Evolutionary conservation across 2,329 filamentous ascomycete genomes (phyloP), one percentile per base, ranked within the genome.

Genomic region (Bipolaris oryzae): DNA sequence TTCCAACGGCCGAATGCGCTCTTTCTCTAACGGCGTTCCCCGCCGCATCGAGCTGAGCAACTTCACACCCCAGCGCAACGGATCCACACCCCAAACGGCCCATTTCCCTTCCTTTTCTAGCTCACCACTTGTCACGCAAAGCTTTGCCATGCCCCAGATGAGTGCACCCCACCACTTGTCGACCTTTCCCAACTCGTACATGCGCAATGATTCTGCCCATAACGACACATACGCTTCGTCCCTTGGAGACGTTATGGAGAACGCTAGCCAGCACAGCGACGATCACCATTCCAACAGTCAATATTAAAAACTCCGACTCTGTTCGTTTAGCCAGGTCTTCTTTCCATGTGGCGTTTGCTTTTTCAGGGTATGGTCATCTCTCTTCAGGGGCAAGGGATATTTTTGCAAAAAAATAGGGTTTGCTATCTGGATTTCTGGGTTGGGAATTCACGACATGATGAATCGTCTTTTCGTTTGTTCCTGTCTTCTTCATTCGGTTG

Each of bases 31-130:
- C 50, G 71, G 65, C 33, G 70, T 76, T 28, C 76, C 76, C 10
- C 64, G 76, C 18, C 72, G 76, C 39, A 78, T 78, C 43, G 76
- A 78, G 57, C 57, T 78, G 57, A 77, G 75, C 62, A 75, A 76
- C 58, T 77, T 77, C 60, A 69, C 70, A 10, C 72, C 72, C 23
- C 71, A 52, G 53, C 74, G 74, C 6, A 71, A 62, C 47, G 47
- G 64, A 4, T 69, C 71, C n/a, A 75, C 74, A 20, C 76, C 76
- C 9, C 76, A 77, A 49, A 77, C 76, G 3, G 74, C 76, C 7
- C 75, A 75, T 7, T 77, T 76, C 55, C 74, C 76, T 16, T 76
- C 71, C 11, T 78, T 77, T 57, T 72, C 74, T 11, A 71, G 71
- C 56, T 76, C 75, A 39, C 76, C 76, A 11, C 71, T 78, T n/a